Evolutionary conservation across 257 asterid genomes (phyloP), one percentile per base, ranked within the genome.

Genomic region (Perilla frutescens): DNA sequence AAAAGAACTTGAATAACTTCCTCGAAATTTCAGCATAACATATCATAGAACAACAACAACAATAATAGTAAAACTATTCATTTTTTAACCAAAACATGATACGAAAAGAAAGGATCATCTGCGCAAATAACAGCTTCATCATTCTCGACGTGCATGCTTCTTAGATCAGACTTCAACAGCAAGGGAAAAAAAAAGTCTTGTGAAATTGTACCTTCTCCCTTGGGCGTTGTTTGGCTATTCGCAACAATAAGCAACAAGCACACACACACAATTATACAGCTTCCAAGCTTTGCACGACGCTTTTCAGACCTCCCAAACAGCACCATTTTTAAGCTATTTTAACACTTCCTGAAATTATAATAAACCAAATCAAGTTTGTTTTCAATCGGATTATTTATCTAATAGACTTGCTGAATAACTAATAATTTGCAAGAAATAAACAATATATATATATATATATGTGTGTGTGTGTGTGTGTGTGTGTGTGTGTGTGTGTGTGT

Each of bases 161-260:
- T 40, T 40, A 8, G 64, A 51, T 44, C 5, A 45, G 32, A 51
- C 37, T 20, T 62, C 60, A 51, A 26, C 43, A 11, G 11, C 11
- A 9, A 56, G 13, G 45, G 50, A 36, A 49, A 44, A 57, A 43
- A 34, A 63, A 11, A 55, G 37, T 2, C 20, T 34, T 34, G 3
- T 43, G 32, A 64, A 20, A 66, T 5, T 34, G 10, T 66, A 88
- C 96, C 96, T 86, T 90, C 96, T 40, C 45, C 78, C 32, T 95
- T 91, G 77, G 87, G 86, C 29, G 91, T 88, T 69, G n/a, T 73
- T 76, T 80, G 85, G 78, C 85, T 43, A 57, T 78, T 75, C 49
- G 72, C 91, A n/a, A 79, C 73, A 26, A 66, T 70, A 65, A 80
- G 71, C 88, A 88, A 67, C 81, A 86, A 85, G 70, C 82, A 85